Percentiles rank a stretch among this genome's conserved stretches.
Conservation (phyloP, 768 basidiomycete species). For the Suillus sp. region DNA sequence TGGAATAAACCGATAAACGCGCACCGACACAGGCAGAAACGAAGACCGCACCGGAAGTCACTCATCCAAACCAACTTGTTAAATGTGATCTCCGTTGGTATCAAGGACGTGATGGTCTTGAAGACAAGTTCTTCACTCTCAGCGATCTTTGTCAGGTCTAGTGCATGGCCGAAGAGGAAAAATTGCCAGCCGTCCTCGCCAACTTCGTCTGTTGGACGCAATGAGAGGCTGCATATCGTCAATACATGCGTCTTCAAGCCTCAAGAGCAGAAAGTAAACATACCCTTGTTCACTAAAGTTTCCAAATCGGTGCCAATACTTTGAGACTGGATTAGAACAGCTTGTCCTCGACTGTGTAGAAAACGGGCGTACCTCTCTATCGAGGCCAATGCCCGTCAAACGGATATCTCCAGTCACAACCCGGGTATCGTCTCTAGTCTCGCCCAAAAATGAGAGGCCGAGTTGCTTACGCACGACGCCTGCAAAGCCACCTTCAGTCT, state of each 20-base stretch:
- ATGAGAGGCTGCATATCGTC: slow-evolving; percentile 29
- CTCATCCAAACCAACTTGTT: slow-evolving; percentile 27
- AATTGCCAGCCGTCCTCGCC: slow-evolving; percentile 35
- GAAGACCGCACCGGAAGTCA: slow-evolving; percentile 23
- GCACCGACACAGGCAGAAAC: not conserved
- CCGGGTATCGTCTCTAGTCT: slow-evolving; percentile 30
- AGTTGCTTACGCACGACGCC: slow-evolving; percentile 15
- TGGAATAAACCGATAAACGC: not conserved
- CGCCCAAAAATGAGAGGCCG: slow-evolving; percentile 25
- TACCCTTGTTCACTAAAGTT: slow-evolving; percentile 20
- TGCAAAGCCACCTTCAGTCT: not conserved
- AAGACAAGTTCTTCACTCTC: slow-evolving; percentile 22
- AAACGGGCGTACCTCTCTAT: slow-evolving; percentile 36
- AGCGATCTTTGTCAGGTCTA: slow-evolving; percentile 24
- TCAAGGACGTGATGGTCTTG: slow-evolving; percentile 21
- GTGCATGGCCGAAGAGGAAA: slow-evolving; percentile 28
- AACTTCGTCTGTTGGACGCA: slow-evolving; percentile 36
- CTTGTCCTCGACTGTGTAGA: not conserved
- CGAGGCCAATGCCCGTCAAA: slow-evolving; percentile 38
- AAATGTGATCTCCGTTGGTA: slow-evolving; percentile 29
- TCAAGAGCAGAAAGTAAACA: not conserved
- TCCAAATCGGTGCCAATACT: slow-evolving; percentile 55
- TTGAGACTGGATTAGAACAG: not conserved
- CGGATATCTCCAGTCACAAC: slow-evolving; percentile 38
- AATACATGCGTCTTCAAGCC: not conserved